These are phyloP conservation scores for Pseudozyma sp. DNA, from an alignment of 1,284 basidiomycete genomes.

Conservation along the genomic window DNA sequence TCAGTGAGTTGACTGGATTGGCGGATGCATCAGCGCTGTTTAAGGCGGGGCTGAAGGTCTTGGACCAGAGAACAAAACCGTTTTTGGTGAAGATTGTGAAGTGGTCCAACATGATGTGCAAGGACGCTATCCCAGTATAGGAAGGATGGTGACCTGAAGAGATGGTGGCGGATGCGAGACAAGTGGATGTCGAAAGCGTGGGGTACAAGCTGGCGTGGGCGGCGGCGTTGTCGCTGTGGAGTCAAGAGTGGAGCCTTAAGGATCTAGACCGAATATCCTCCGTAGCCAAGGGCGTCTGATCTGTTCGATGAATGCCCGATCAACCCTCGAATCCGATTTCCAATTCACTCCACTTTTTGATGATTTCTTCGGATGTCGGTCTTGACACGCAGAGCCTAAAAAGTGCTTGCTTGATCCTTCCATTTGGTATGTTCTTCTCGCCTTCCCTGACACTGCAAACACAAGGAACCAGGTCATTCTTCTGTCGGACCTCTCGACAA, in stretches of 20 bases:
- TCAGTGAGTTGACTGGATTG: conserved; percentile 60
- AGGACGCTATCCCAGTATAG: not conserved
- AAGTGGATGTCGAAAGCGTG: conserved; percentile 1
- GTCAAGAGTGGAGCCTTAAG: conserved; percentile 13
- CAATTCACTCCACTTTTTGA: conserved; percentile 8
- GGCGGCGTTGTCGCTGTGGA: conserved; percentile 8
- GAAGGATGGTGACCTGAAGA: conserved; percentile 8
- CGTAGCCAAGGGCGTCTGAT: conserved; percentile 5
- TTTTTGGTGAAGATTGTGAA: conserved; percentile 61
- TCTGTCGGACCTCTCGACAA: not conserved
- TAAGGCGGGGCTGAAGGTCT: conserved; percentile 55
- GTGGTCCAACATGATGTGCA: conserved; percentile 55
- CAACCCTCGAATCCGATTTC: not conserved
- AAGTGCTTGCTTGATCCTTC: too few relatives aligned
- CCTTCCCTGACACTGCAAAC: too few relatives aligned
- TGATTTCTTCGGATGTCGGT: conserved; percentile 14
- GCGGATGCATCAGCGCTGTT: conserved; percentile 27
- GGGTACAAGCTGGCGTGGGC: conserved; percentile 5
- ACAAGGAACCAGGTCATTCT: not conserved
- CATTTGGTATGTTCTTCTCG: too few relatives aligned
- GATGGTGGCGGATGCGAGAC: conserved; percentile 7
- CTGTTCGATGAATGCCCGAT: not conserved
- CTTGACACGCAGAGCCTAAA: not conserved
- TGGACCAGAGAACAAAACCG: conserved; percentile 65
- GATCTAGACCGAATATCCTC: conserved; percentile 25